Evolutionary conservation across 2,329 filamentous ascomycete genomes (phyloP).

Genomic region (Diaporthe citri): DNA sequence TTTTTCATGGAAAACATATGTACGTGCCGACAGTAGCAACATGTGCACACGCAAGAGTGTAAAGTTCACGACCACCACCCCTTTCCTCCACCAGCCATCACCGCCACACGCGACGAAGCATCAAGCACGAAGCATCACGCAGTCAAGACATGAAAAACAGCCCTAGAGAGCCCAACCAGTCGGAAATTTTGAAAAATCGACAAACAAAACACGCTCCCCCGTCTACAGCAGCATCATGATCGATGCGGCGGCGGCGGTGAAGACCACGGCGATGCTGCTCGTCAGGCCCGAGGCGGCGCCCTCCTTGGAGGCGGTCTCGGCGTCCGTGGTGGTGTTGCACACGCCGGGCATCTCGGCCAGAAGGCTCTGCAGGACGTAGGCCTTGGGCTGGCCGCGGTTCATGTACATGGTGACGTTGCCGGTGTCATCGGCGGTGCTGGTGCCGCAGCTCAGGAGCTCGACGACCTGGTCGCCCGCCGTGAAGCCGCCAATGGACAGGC

Average conservation of each 20-base stretch:
- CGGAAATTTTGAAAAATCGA: neutral
- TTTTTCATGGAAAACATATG: conserved; percentile 22
- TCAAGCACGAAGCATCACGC: conserved; percentile 24
- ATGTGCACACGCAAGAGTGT: conserved; percentile 9
- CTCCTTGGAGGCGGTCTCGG: conserved; percentile 28
- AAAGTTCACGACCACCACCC: conserved; percentile 3
- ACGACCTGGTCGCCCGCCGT: conserved; percentile 45
- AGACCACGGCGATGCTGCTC: conserved; percentile 32
- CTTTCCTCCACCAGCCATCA: neutral
- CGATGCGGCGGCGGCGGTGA: conserved; percentile 19
- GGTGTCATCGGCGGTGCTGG: conserved; percentile 35
- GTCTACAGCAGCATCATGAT: conserved; percentile 38
- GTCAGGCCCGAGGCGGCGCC: conserved; percentile 29
- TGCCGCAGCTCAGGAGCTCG: conserved; percentile 45
- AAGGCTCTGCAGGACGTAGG: conserved; percentile 38
- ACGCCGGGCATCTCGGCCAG: conserved; percentile 31
- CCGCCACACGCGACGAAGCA: neutral
- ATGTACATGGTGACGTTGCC: conserved; percentile 41
- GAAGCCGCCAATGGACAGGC: conserved; percentile 46
- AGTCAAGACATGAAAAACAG: neutral
- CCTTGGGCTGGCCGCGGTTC: conserved; percentile 39
- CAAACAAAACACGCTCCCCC: neutral
- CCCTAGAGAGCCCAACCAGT: neutral
- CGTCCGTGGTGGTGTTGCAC: conserved; percentile 36
- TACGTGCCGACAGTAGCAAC: conserved; percentile 7